Evolutionary conservation across 257 asterid genomes (phyloP), one percentile per base, ranked within the genome.

Genomic region (Gentiana straminea): DNA sequence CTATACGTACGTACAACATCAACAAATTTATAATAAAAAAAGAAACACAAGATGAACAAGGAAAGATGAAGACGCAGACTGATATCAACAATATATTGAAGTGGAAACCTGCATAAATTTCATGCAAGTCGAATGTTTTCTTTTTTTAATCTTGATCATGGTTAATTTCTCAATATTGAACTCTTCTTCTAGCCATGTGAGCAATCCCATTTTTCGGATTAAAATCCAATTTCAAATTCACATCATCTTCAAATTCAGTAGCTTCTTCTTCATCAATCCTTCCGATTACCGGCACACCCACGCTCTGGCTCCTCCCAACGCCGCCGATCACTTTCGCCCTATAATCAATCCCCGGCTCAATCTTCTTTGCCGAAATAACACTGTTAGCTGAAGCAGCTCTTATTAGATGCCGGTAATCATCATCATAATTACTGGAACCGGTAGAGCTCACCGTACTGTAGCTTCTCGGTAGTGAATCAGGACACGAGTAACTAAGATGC

Each of bases 181-280:
- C 24, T 33, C 36, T 4, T 49, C 10, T 38, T 12, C 48, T 35
- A 34, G 67, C 32, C 35, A 55, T 57, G 49, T 13, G 56, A 49
- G 37, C 13, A 10, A 24, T 64, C 50, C 63, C 48, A 13, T 57
- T 56, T 36, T 24, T 56, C 36, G 57, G 62, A 55, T 15, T 55
- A 8, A 56, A 45, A 45, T 55, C 57, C 46, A 48, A 10, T 4
- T n/a, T 48, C 45, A 64, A 5, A 9, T 13, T 8, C 12, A 55
- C 24, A 36, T 64, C 51, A 8, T 48, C 62, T 1, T 35, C 63
- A 64, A 64, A 64, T 35, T 64, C 63, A 55, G 51, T 55, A 1
- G 68, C 35, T 51, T 49, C 46, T 6, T 64, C 63, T 56, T 64
- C 68, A 56, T 64, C 68, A 38, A 64, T 64, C 33, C 63, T 33